These are phyloP conservation scores for Penicillium odoratum DNA, from an alignment of 495 filamentous ascomycete species.

Conservation along the genomic window DNA sequence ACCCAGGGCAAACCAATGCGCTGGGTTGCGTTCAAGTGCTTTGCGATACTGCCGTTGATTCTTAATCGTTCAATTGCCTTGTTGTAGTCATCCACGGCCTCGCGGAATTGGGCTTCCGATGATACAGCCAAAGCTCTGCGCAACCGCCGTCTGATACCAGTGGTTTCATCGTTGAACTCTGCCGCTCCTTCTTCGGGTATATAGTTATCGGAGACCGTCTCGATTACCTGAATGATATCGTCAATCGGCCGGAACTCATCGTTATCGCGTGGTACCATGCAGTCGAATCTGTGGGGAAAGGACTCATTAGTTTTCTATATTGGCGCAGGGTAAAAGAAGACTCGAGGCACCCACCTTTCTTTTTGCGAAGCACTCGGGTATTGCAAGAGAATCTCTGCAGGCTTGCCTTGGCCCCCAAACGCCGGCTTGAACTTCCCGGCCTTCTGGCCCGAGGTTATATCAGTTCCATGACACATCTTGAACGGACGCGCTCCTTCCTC, in stretches of 20 bases:
- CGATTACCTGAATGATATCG: slow-evolving; percentile 80
- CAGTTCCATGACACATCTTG: slow-evolving; percentile 65
- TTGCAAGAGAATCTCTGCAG: slow-evolving; percentile 58
- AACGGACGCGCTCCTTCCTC: slow-evolving; percentile 51
- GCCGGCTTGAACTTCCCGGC: slow-evolving; percentile 47
- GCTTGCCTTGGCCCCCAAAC: slow-evolving; percentile 49
- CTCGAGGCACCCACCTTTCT: slow-evolving; percentile 56
- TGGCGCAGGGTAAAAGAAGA: neutral
- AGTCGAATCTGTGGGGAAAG: slow-evolving; percentile 60
- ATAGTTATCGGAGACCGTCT: slow-evolving; percentile 71
- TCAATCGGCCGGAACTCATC: slow-evolving; percentile 80
- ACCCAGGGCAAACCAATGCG: slow-evolving; percentile 67
- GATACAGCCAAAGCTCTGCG: slow-evolving; percentile 64
- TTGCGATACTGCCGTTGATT: slow-evolving; percentile 64
- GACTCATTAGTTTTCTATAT: slow-evolving; percentile 7
- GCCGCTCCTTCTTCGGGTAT: slow-evolving; percentile 64
- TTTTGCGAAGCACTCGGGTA: slow-evolving; percentile 70
- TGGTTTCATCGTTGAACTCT: slow-evolving; percentile 68
- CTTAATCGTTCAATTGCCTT: slow-evolving; percentile 57
- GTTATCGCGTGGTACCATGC: slow-evolving; percentile 71
- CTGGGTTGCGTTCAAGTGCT: slow-evolving; percentile 64
- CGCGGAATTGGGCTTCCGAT: slow-evolving; percentile 66
- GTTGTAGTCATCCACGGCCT: slow-evolving; percentile 76
- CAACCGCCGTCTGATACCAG: slow-evolving; percentile 69
- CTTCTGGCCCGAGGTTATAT: slow-evolving; percentile 57